phyloP scores from a whole-genome alignment of 371 early-diverging fungal genomes.

The Mucor piriformis region DNA sequence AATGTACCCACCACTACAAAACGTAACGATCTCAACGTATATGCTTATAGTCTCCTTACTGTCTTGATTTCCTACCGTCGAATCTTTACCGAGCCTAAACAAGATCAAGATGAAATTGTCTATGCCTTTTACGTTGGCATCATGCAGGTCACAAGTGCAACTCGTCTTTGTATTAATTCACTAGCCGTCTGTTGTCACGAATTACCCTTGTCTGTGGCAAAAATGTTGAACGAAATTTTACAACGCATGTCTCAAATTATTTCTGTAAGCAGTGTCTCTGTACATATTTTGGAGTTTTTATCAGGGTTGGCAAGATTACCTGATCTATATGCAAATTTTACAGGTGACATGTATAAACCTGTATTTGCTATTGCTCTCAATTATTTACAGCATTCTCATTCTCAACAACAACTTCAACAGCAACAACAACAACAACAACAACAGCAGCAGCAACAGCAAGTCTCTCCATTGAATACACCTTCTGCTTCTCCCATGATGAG shows the following conservation, averaged over 20 bases:
- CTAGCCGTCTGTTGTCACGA: slow-evolving; percentile 83
- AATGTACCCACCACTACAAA: slow-evolving; percentile 56
- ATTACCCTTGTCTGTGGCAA: slow-evolving; percentile 77
- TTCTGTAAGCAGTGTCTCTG: slow-evolving; percentile 78
- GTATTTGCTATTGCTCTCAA: slow-evolving; percentile 93
- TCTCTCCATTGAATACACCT: slow-evolving; percentile 16
- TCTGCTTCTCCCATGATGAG: slow-evolving; percentile 18
- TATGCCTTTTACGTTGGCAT: slow-evolving; percentile 80
- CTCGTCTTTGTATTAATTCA: slow-evolving; percentile 83
- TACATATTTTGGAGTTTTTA: slow-evolving; percentile 90
- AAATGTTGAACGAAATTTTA: slow-evolving; percentile 74
- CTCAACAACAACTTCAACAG: slow-evolving; percentile 32
- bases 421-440: slow-evolving; percentile 11
- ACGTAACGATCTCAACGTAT: slow-evolving; percentile 66
- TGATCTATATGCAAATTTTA: slow-evolving; percentile 80
- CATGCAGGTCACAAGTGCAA: slow-evolving; percentile 70
- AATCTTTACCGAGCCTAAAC: slow-evolving; percentile 61
- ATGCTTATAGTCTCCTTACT: slow-evolving; percentile 71
- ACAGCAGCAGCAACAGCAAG: slow-evolving; percentile 2
- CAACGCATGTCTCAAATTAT: slow-evolving; percentile 83
- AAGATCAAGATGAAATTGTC: slow-evolving; percentile 77
- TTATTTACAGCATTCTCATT: slow-evolving; percentile 79
- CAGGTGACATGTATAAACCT: slow-evolving; percentile 79
- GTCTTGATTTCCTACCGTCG: slow-evolving; percentile 77
- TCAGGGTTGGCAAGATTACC: slow-evolving; percentile 84